phyloP scores from a whole-genome alignment of 108 stramenopile genomes.

The Nannochloropsis gaditana region DNA sequence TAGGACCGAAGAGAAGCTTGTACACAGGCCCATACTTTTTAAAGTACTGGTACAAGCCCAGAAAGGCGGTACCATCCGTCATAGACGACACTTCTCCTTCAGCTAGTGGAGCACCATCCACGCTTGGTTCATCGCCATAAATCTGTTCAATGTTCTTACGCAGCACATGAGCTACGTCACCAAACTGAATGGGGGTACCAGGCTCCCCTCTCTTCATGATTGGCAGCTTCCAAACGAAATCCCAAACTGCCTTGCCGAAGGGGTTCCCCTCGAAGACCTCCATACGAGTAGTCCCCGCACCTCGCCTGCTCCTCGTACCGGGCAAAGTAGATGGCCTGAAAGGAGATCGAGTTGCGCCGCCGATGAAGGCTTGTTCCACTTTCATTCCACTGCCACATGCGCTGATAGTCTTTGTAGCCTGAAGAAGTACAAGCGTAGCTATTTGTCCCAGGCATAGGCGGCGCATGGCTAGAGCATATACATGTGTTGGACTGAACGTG shows the following conservation, averaged over 20 bases:
- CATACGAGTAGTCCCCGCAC: conserved; percentile 23
- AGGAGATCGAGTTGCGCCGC: background rate
- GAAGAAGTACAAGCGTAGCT: background rate
- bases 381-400: background rate
- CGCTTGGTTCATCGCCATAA: conserved; percentile 79
- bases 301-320: background rate
- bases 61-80: conserved; percentile 82
- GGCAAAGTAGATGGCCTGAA: background rate
- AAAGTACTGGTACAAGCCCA: conserved; percentile 78
- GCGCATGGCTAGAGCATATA: too few relatives aligned
- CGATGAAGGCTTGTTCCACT: background rate
- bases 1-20: conserved; percentile 94
- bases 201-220: conserved; percentile 29
- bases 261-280: conserved; percentile 55
- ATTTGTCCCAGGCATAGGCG: too few relatives aligned
- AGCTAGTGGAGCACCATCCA: conserved; percentile 83
- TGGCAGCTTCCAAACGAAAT: conserved; percentile 46
- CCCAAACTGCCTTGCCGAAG: conserved; percentile 50
- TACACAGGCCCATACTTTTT: conserved; percentile 72
- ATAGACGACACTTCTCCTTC: conserved; percentile 80
- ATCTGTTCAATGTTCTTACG: conserved; percentile 63
- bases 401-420: background rate
- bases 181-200: conserved; percentile 32
- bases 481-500: too few relatives aligned
- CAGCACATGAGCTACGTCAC: conserved; percentile 49